Base-by-base conservation (phyloP, 768 basidiomycete genomes). In the Leccinum longicurvipes region DNA sequence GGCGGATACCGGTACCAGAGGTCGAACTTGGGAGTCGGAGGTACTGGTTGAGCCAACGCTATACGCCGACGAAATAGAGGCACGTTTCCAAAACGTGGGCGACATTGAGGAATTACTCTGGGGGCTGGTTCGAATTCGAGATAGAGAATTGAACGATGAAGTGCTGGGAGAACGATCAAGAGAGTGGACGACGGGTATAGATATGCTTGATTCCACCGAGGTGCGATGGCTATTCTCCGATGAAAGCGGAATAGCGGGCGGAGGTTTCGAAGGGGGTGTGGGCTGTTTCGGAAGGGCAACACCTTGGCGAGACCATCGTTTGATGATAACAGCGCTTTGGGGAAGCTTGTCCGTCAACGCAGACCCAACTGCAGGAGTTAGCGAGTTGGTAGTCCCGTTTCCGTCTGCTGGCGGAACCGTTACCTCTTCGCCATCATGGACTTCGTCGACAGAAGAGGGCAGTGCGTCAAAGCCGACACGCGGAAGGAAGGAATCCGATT, bases 181-280 rank as follows among this genome's bases (percentile, higher is more conserved):
- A 15, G 70, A 62, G 53, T 69, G 72, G n/a, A 69, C 67, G 53
- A 70, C 70, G 21, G 68, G 63, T 45, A 67, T 31, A 42, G 70
- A 68, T 21, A 64, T 55, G 32, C 60, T 57, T 15, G 68, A 67
- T 21, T 60, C 65, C 27, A 67, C 57, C 15, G 68, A 66, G 23
- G 47, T 27, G 27, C 66, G 72, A 54, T 44, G 58, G 55, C 65
- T 56, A 51, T 58, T 32, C 21, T 66, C 67, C 17, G 59, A 47
- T 25, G 60, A 51, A 72, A 56, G 44, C 6, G 74, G 82, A 24
- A 79, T 67, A 15, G 79, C 77, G 4, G 84, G 82, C 27, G 82
- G 72, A 15, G 86, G 84, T 6, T 83, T 86, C 25, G 73, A 77
- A 2, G 86, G 84, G 10, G 85, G 85, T 5, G 80, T 80, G 48